phyloP scores from a whole-genome alignment of 345 rosid genomes.

The Salix caprea region DNA sequence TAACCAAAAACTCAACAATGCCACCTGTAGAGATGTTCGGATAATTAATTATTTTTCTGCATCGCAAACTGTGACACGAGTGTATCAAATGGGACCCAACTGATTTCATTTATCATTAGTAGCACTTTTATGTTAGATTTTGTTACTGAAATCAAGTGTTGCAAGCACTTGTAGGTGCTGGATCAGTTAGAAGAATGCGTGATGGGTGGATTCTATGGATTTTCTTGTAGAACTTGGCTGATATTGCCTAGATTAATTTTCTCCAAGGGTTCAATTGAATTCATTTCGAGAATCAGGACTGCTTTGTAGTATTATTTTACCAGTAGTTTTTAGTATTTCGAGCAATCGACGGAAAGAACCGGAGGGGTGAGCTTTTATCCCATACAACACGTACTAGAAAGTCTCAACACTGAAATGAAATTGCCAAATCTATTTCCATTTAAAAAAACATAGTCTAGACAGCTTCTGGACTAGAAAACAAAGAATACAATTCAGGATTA shows the following conservation, averaged over 20 bases:
- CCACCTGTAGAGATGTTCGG: too few species aligned
- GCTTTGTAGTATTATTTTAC: neutral
- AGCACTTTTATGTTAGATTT: too few species aligned
- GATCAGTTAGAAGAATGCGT: too few species aligned
- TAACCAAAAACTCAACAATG: too few species aligned
- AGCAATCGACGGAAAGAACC: neutral
- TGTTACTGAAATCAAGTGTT: too few species aligned
- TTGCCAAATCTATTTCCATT: neutral
- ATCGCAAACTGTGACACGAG: neutral
- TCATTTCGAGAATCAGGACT: neutral
- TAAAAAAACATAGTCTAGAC: neutral
- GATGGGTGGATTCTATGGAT: too few species aligned
- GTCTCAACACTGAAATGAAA: neutral
- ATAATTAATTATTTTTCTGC: neutral
- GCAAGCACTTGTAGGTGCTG: too few species aligned
- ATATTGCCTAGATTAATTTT: neutral
- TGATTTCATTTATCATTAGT: too few species aligned
- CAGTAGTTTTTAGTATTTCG: neutral
- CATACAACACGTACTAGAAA: neutral
- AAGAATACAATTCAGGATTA: constrained; percentile 17
- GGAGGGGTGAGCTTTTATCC: too few species aligned
- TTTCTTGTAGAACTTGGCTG: too few species aligned
- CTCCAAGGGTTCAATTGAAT: neutral
- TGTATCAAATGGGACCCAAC: too few species aligned
- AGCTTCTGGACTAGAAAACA: neutral